These are phyloP conservation scores for Kodamaea derodonti DNA, from an alignment of 1,139 yeast genomes.

Conservation along the genomic window DNA sequence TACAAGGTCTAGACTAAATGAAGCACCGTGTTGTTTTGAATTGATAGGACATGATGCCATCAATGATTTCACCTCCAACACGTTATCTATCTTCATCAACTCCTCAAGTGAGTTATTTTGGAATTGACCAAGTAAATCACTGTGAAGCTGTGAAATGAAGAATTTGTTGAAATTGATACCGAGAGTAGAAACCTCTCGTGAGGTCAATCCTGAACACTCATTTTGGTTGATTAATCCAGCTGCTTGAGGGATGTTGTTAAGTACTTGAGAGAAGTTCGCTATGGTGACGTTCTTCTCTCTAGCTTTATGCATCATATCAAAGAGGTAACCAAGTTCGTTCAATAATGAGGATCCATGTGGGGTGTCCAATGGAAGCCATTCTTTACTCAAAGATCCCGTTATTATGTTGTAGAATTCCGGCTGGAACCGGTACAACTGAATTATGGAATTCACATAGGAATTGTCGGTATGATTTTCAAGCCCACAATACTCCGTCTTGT, in stretches of 20 bases:
- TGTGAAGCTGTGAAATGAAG: conserved; percentile 38
- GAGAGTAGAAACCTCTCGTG: conserved; percentile 34
- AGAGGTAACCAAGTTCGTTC: conserved; percentile 81
- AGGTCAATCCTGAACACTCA: conserved; percentile 34
- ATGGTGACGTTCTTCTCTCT: conserved; percentile 69
- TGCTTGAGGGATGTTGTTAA: conserved; percentile 22
- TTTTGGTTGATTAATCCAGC: conserved; percentile 51
- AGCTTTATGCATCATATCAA: conserved; percentile 88
- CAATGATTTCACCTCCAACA: conserved; percentile 40
- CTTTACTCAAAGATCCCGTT: conserved; percentile 52
- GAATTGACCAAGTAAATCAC: conserved; percentile 42
- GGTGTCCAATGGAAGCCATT: conserved; percentile 50
- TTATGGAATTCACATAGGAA: conserved; percentile 72
- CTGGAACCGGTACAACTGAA: conserved; percentile 80
- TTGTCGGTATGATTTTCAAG: conserved; percentile 83
- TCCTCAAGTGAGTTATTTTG: conserved; percentile 17
- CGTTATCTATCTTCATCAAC: conserved; percentile 29
- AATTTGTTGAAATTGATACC: conserved; percentile 59
- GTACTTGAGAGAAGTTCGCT: conserved; percentile 56
- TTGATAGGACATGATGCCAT: conserved; percentile 34
- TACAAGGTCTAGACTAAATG: conserved; percentile 36
- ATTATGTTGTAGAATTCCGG: conserved; percentile 69
- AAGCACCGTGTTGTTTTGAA: conserved; percentile 25
- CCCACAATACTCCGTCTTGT: conserved; percentile 74
- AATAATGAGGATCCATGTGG: conserved; percentile 54